Conservation (phyloP, 805 yeast genomes). For the Lipomyces oligophaga region DNA sequence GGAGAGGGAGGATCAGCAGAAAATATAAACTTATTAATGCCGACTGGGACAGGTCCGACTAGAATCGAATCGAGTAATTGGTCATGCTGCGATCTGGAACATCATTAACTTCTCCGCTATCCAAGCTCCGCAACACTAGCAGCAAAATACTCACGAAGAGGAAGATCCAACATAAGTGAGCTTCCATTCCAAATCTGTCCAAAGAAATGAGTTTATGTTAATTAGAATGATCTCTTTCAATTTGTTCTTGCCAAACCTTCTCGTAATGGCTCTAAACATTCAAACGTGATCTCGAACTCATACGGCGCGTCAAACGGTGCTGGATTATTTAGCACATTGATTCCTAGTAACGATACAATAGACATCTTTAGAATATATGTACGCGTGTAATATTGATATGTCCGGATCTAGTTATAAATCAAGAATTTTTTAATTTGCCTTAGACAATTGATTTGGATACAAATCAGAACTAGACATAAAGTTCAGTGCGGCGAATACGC, state of each 20-base stretch:
- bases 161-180: conserved; percentile 95
- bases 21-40: conserved; percentile 86
- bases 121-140: neutral
- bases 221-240: neutral
- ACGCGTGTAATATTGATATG: too few species aligned
- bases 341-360: conserved; percentile 55
- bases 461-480: too few species aligned
- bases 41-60: conserved; percentile 99
- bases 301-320: conserved; percentile 91
- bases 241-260: conserved; percentile 43
- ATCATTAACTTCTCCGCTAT: neutral
- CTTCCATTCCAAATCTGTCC: conserved; percentile 87
- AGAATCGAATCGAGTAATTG: conserved; percentile 92
- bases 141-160: conserved; percentile 48
- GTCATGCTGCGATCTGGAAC: conserved; percentile 69
- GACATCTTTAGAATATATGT: conserved; percentile 18
- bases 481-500: neutral
- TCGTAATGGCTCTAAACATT: conserved; percentile 86
- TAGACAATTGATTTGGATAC: neutral
- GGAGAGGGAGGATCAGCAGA: conserved; percentile 97
- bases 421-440: neutral
- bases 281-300: conserved; percentile 95
- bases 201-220: neutral
- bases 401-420: neutral
- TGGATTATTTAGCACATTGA: conserved; percentile 89